Evolutionary conservation across 768 basidiomycete species (phyloP).

Genomic region (Boletus rubropictus): DNA sequence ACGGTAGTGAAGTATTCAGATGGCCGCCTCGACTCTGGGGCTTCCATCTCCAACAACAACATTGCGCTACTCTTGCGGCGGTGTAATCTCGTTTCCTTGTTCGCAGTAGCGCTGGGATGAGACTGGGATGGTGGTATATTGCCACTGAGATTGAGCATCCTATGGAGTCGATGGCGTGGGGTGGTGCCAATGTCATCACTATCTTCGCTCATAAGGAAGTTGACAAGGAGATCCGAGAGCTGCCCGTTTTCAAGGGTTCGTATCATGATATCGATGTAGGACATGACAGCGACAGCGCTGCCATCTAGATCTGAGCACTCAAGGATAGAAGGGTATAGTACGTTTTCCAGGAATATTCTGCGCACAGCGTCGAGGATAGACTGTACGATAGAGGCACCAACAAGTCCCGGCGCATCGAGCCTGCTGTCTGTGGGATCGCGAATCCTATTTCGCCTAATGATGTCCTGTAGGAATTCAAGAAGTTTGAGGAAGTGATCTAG

Average conservation of each 20-base stretch:
- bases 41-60: constrained; percentile 82
- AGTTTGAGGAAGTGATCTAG: constrained; percentile 88
- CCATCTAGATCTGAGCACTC: constrained; percentile 92
- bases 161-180: constrained; percentile 36
- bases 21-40: constrained; percentile 60
- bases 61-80: constrained; percentile 84
- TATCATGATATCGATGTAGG: constrained; percentile 87
- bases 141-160: constrained; percentile 39
- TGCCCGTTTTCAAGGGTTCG: constrained; percentile 64
- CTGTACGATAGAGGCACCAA: constrained; percentile 77
- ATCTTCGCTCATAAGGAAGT: constrained; percentile 81
- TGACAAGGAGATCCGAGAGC: constrained; percentile 64
- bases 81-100: constrained; percentile 43
- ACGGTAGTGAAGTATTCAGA: constrained; percentile 83
- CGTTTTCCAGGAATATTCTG: constrained; percentile 84
- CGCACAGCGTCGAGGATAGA: constrained; percentile 80
- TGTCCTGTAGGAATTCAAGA: constrained; percentile 87
- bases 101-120: constrained; percentile 24
- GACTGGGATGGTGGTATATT: constrained; percentile 32
- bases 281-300: constrained; percentile 94
- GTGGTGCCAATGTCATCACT: constrained; percentile 60
- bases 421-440: constrained; percentile 32
- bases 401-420: constrained; percentile 55
- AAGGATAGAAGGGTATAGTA: constrained; percentile 86
- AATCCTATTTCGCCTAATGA: constrained; percentile 61